Percentiles rank a stretch among this genome's conserved stretches.
Conservation (phyloP, 192 early-diverging fungal species). For the Coemansia sp. region DNA sequence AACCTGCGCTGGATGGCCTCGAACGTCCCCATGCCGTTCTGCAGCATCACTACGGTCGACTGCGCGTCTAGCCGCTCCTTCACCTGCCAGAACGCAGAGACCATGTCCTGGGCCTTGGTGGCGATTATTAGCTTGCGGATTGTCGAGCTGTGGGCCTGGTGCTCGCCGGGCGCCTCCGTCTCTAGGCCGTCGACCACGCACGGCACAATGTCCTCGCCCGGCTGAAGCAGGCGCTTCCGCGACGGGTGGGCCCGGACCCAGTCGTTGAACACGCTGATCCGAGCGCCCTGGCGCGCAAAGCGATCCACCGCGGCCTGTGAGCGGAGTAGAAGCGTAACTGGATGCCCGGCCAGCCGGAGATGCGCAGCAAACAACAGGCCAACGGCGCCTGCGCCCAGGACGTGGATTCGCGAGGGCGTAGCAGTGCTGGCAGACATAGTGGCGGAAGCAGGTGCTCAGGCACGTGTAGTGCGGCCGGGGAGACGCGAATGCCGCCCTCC, state of each 20-base stretch:
- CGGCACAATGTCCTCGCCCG: conserved; percentile 9
- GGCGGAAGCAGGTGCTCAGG: not conserved
- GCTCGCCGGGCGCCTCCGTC: conserved; percentile 21
- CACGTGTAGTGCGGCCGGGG: too few species aligned
- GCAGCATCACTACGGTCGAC: conserved; percentile 56
- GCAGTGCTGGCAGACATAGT: too few species aligned
- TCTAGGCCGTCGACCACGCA: conserved; percentile 4
- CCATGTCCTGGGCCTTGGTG: conserved; percentile 62
- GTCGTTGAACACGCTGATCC: conserved; percentile 24
- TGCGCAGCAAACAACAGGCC: conserved; percentile 59
- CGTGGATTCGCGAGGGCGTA: conserved; percentile 53
- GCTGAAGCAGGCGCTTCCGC: conserved; percentile 27
- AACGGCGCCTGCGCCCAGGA: conserved; percentile 67
- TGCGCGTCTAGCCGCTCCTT: conserved; percentile 44
- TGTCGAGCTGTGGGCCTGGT: conserved; percentile 33
- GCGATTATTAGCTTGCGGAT: conserved; percentile 55
- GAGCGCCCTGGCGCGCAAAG: conserved; percentile 12
- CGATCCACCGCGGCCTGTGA: conserved; percentile 40
- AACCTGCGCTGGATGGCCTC: conserved; percentile 47
- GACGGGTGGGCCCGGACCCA: conserved; percentile 25
- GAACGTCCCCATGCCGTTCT: conserved; percentile 61
- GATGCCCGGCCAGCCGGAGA: conserved; percentile 47
- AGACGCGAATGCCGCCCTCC: too few species aligned
- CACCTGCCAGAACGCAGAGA: conserved; percentile 49
- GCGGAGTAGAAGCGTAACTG: conserved; percentile 56